phyloP scores from a whole-genome alignment of 2,329 filamentous ascomycete genomes.

The Salinomyces thailandicus region DNA sequence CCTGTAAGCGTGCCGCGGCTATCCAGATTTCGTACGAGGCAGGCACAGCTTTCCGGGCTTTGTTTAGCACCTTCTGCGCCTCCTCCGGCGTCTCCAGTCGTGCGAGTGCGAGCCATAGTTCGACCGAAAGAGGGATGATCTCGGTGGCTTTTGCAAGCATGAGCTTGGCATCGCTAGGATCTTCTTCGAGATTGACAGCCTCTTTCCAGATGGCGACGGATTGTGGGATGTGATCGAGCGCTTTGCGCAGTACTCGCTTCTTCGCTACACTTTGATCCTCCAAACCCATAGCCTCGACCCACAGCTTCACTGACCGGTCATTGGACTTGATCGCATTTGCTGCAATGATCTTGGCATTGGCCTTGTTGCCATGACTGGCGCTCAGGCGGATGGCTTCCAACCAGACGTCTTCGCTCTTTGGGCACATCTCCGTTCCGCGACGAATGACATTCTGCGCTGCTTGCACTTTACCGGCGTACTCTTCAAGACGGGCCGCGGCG shows the following conservation, averaged over 20 bases:
- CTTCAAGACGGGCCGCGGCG: slow-evolving; percentile 82
- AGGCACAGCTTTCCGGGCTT: slow-evolving; percentile 83
- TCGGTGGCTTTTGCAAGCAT: slow-evolving; percentile 91
- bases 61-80: slow-evolving; percentile 90
- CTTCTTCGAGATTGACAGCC: slow-evolving; percentile 88
- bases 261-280: slow-evolving; percentile 74
- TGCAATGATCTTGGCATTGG: slow-evolving; percentile 92
- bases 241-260: slow-evolving; percentile 85
- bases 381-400: slow-evolving; percentile 90
- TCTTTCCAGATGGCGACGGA: slow-evolving; percentile 98
- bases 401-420: slow-evolving; percentile 92
- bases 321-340: slow-evolving; percentile 89
- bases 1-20: slow-evolving; percentile 77
- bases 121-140: slow-evolving; percentile 84
- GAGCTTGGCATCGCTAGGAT: slow-evolving; percentile 74
- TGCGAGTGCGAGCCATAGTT: slow-evolving; percentile 89
- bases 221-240: slow-evolving; percentile 83
- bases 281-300: slow-evolving; percentile 91
- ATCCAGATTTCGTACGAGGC: slow-evolving; percentile 96
- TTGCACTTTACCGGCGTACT: slow-evolving; percentile 83
- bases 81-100: slow-evolving; percentile 82
- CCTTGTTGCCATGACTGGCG: slow-evolving; percentile 61
- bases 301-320: slow-evolving; percentile 74
- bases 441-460: slow-evolving; percentile 81
- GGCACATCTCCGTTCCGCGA: slow-evolving; percentile 79